Conservation (phyloP, 306 rosid genomes). For the Cyamopsis tetragonoloba region DNA sequence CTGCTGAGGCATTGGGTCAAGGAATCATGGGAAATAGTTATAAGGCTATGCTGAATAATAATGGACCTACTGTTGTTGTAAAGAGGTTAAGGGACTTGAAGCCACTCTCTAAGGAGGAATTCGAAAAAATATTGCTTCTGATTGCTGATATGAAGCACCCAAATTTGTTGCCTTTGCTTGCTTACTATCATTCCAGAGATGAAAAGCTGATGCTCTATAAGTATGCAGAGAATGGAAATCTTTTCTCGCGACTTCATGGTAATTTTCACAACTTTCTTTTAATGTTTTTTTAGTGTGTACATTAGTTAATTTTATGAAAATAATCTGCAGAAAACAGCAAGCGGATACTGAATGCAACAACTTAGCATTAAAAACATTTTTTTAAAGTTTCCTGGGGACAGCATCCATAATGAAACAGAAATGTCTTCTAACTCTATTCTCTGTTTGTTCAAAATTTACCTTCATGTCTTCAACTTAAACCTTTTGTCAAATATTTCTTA, state of each 20-base stretch:
- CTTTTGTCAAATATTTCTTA: not conserved
- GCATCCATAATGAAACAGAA: not conserved
- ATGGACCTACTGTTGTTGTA: slow-evolving; percentile 53
- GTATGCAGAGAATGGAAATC: slow-evolving; percentile 57
- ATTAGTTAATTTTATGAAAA: not conserved
- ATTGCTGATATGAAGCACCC: slow-evolving; percentile 51
- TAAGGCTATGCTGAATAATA: slow-evolving; percentile 55
- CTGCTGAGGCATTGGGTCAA: slow-evolving; percentile 77
- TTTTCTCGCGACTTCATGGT: slow-evolving; percentile 66
- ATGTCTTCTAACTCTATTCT: not conserved
- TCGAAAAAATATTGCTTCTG: slow-evolving; percentile 34
- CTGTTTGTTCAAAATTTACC: not conserved
- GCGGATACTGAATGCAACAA: not conserved
- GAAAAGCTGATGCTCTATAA: slow-evolving; percentile 63
- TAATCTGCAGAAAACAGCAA: not conserved
- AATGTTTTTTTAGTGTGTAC: not conserved
- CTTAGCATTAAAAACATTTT: not conserved
- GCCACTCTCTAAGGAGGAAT: slow-evolving; percentile 54
- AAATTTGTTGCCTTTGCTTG: slow-evolving; percentile 65
- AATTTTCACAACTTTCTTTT: not conserved
- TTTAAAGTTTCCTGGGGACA: not conserved
- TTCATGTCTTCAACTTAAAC: not conserved
- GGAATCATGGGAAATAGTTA: slow-evolving; percentile 71
- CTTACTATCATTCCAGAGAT: slow-evolving; percentile 54
- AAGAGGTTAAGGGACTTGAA: slow-evolving; percentile 74